Base-by-base conservation (phyloP, 805 yeast genomes). In the Suhomyces sp. region DNA sequence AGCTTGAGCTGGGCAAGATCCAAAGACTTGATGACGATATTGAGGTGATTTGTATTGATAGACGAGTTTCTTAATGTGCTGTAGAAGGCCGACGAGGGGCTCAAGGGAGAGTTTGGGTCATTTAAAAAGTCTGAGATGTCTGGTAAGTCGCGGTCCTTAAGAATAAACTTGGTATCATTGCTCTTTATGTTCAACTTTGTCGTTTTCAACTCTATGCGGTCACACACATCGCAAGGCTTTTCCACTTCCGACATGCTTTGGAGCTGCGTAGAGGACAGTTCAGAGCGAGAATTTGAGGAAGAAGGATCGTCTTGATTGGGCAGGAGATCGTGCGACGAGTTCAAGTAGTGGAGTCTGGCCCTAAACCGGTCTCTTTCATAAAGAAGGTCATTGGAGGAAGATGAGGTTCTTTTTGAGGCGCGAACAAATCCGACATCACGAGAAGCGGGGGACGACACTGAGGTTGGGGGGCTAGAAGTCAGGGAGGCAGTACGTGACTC, bases 351-450 rank as follows among this genome's bases (percentile, higher is more conserved):
- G 25, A 71, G 57, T 20, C 78, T 61, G 10, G 77, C 78, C 40
- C 75, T 57, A 50, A 73, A 73, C 35, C 79, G 57, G 53, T 73
- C 79, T 27, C 78, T 58, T 54, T 75, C 79, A 56, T 69, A 68
- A 5, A 66, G 33, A 19, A 65, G 59, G 54, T 74, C 79, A 53
- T 73, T 73, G 12, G 77, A 72, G 13, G 74, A 53, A 2, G 78
- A 73, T 2, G 72, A 65, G 1, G 77, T 66, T 21, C 79, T 56
- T 53, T 75, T 75, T 44, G 56, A 47, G n/a, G 49, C 41, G 33
- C 49, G 43, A 37, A 37, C 20, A 24, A 22, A 46, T 44, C 46
- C 44, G 21, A 25, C 20, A 37, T 17, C 41, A 10, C 22, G 21
- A 10, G 31, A 24, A 44, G 46, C 35, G 46, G 46, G 35, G 21